Evolutionary conservation across 1,139 yeast species (phyloP), one percentile per base, ranked within the genome.

Genomic region (Blastobotrys serpentis): DNA sequence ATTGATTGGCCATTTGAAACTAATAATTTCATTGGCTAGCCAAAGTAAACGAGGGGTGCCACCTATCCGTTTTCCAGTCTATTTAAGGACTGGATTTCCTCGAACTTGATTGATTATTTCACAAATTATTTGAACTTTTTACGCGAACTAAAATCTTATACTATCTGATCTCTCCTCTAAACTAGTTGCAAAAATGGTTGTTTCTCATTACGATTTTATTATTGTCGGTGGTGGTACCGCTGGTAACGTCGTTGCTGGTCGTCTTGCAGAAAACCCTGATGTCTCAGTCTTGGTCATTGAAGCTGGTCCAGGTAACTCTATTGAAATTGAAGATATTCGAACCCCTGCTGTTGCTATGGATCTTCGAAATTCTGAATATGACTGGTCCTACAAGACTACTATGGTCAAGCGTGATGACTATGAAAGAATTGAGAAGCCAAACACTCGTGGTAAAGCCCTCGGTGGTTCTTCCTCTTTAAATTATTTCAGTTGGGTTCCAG

Each of bases 391-490:
- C 52, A 59, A 59, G 50, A 56, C 60, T 29, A 58, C 61, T 11
- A 47, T 57, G 49, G 60, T 57, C 25, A 57, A 57, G 52, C 60
- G 61, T 25, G 61, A 57, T 33, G 61, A 57, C 47, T 57, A 57
- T 44, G 61, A 57, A 44, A 52, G 61, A 41, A 52, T 57, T 42
- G 61, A 57, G 39, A 57, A 57, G 47, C 61, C 61, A 14, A 60
- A 58, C 54, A 59, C 63, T 25, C 59, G 63, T 36, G 63, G 63
- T 43, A 66, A 66, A 57, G 64, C 65, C 43, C 58, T 66, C 8
- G 70, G 70, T 49, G 70, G 70, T 46, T 66, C 69, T 49, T 66
- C 69, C n/a, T 66, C 70, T 29, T 63, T 66, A 51, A 66, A 66
- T 59, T 65, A 65, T 54, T 58, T 66, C 42, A 58, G 59, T 32